Evolutionary conservation across 768 basidiomycete genomes (phyloP).

Genomic region (Cubamyces lactineus): DNA sequence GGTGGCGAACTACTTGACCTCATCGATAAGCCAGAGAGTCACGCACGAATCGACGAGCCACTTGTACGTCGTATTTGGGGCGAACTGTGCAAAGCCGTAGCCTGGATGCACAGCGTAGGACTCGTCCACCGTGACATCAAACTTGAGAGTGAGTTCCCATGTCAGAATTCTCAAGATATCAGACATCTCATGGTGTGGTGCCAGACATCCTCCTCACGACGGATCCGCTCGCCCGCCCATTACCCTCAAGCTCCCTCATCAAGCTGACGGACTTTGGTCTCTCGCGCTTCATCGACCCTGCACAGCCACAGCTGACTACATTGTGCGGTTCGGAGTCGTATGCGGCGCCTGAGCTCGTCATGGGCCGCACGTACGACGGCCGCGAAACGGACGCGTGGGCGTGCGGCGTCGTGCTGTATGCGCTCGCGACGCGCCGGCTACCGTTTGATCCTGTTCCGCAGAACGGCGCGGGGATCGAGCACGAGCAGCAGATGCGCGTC

Average conservation of each 20-base stretch:
- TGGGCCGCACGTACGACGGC: conserved; percentile 71
- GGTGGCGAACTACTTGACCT: conserved; percentile 85
- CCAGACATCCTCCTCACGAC: conserved; percentile 79
- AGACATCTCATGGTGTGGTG: neutral
- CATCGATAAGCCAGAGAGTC: conserved; percentile 56
- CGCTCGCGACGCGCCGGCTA: conserved; percentile 66
- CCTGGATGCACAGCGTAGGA: conserved; percentile 86
- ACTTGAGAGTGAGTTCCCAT: conserved; percentile 60
- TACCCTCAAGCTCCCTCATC: conserved; percentile 59
- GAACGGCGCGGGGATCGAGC: conserved; percentile 8
- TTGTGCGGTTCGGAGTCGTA: conserved; percentile 90
- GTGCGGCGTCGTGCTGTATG: conserved; percentile 85
- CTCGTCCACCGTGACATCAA: conserved; percentile 93
- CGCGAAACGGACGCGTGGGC: conserved; percentile 89
- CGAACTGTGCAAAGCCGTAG: conserved; percentile 77
- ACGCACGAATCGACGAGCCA: conserved; percentile 41
- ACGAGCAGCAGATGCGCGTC: conserved; percentile 32
- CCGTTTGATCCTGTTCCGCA: conserved; percentile 59
- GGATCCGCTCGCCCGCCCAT: conserved; percentile 39
- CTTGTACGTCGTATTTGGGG: conserved; percentile 71
- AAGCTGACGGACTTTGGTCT: conserved; percentile 91
- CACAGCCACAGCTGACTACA: conserved; percentile 65
- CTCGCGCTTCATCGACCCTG: conserved; percentile 78
- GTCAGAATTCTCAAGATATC: neutral
- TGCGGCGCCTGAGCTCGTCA: conserved; percentile 60